These are phyloP conservation scores for Penicillium coffeae DNA, from an alignment of 495 filamentous ascomycete species.

Conservation along the genomic window DNA sequence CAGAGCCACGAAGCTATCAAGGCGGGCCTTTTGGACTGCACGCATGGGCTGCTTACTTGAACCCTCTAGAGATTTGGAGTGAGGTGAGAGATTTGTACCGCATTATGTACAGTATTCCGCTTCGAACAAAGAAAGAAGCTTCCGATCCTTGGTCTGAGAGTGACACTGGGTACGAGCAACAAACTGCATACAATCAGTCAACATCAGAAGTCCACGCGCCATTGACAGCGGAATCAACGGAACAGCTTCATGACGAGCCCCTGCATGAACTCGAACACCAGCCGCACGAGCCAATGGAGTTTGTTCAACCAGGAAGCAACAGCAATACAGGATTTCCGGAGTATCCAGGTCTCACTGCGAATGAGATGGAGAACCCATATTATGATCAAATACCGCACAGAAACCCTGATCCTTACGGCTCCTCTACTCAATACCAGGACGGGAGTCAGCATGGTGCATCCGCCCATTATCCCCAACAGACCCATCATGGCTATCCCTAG, in stretches of 20 bases:
- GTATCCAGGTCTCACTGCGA: neutral
- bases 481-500: too few relatives aligned
- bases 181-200: too few relatives aligned
- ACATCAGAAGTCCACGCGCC: too few relatives aligned
- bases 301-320: too few relatives aligned
- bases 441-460: too few relatives aligned
- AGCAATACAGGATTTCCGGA: neutral
- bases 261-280: too few relatives aligned
- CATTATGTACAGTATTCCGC: neutral
- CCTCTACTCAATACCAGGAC: too few relatives aligned
- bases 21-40: conserved; percentile 11
- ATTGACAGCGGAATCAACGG: too few relatives aligned
- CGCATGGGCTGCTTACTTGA: conserved; percentile 13
- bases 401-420: neutral
- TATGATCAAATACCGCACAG: neutral
- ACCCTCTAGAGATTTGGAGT: conserved; percentile 7
- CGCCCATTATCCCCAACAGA: neutral
- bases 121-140: neutral
- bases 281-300: too few relatives aligned
- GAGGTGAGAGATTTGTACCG: conserved; percentile 8
- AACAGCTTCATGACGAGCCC: too few relatives aligned
- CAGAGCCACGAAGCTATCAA: conserved; percentile 7
- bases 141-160: neutral
- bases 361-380: neutral
- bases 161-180: too few relatives aligned